Conservation (phyloP, 257 asterid species). For the Salvia miltiorrhiza region DNA sequence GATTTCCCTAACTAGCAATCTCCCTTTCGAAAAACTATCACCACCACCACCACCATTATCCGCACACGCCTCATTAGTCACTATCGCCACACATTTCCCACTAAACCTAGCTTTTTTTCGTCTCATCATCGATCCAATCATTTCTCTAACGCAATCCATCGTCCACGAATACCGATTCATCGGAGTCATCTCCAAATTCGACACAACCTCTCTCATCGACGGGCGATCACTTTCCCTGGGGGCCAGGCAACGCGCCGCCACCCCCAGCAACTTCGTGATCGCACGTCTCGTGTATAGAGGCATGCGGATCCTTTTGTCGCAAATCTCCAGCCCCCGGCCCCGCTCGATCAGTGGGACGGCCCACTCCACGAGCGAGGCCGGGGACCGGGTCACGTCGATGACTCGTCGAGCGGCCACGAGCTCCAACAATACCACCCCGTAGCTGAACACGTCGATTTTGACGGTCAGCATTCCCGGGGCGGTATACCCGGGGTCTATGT, state of each 20-base stretch:
- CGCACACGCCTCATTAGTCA: constrained; percentile 10
- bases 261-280: constrained; percentile 23
- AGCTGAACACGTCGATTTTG: constrained; percentile 61
- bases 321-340: constrained; percentile 33
- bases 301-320: constrained; percentile 33
- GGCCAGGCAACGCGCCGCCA: constrained; percentile 54
- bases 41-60: constrained; percentile 4
- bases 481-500: constrained; percentile 65
- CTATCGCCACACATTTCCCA: not conserved
- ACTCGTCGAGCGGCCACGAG: constrained; percentile 46
- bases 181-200: constrained; percentile 10
- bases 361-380: constrained; percentile 67
- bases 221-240: constrained; percentile 37
- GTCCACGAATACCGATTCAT: constrained; percentile 24
- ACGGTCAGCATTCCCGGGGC: constrained; percentile 56
- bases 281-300: constrained; percentile 30
- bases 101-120: constrained; percentile 21
- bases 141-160: constrained; percentile 29
- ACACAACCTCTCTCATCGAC: constrained; percentile 42
- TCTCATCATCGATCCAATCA: constrained; percentile 28
- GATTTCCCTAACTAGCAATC: constrained; percentile 55
- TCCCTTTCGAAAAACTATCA: constrained; percentile 29
- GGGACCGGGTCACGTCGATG: constrained; percentile 48
- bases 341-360: constrained; percentile 40
- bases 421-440: constrained; percentile 65